Evolutionary conservation across 495 filamentous ascomycete genomes (phyloP).

Genomic region (Hyaloscypha variabilis): DNA sequence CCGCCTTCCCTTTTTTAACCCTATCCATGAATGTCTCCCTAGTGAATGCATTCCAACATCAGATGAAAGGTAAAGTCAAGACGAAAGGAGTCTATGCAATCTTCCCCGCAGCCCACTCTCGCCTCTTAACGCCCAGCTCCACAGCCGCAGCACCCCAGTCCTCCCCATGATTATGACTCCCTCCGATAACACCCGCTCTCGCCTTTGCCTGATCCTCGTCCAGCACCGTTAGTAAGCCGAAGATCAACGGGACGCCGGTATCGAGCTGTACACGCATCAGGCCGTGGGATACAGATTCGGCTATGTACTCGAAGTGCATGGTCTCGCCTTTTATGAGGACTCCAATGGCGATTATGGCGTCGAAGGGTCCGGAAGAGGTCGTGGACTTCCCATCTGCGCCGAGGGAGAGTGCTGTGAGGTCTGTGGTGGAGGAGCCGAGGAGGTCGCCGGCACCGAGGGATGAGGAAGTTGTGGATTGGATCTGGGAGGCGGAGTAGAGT

Average conservation of each 20-base stretch:
- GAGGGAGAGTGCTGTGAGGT: constrained; percentile 46
- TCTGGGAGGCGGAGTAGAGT: constrained; percentile 83
- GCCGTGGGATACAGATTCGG: constrained; percentile 73
- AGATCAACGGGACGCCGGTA: constrained; percentile 83
- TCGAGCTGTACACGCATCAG: constrained; percentile 95
- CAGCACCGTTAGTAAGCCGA: constrained; percentile 89
- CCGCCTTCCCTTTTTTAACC: neutral
- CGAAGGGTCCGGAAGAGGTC: constrained; percentile 57
- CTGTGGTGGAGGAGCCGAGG: constrained; percentile 64
- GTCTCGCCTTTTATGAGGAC: constrained; percentile 98
- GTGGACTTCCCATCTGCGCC: neutral
- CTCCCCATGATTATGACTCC: constrained; percentile 81
- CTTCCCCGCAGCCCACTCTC: constrained; percentile 66
- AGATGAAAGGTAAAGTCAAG: neutral
- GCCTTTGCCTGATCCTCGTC: constrained; percentile 84
- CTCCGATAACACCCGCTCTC: constrained; percentile 72
- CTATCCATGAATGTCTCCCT: neutral
- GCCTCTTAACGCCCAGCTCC: constrained; percentile 73
- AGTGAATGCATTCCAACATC: neutral
- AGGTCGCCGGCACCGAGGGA: constrained; percentile 74
- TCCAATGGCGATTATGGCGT: constrained; percentile 93
- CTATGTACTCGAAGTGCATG: constrained; percentile 87
- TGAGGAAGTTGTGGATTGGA: constrained; percentile 71
- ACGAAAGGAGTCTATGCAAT: constrained; percentile 37
- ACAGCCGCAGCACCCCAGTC: constrained; percentile 83